A percentile compares a stretch with the other conserved stretches of the same genome.
phyloP scores from a whole-genome alignment of 1,284 basidiomycete species.

The Somion occarium region DNA sequence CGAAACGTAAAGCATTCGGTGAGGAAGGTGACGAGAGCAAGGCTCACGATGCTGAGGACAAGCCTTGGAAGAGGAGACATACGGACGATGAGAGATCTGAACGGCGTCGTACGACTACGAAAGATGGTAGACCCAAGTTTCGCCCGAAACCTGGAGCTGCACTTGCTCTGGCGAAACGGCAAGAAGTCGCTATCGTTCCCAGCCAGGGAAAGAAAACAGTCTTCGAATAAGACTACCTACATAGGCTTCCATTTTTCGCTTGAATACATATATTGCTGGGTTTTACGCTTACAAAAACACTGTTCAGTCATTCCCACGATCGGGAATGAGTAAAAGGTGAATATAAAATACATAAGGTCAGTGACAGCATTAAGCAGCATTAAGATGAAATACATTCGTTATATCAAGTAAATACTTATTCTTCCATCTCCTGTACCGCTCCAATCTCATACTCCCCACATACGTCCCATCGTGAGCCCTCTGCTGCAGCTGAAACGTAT shows the following conservation, averaged over 20 bases:
- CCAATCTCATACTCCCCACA: constrained; percentile 87
- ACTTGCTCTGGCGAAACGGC: constrained; percentile 82
- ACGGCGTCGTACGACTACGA: not conserved
- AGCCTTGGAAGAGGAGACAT: constrained; percentile 9
- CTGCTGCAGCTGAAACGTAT: constrained; percentile 84
- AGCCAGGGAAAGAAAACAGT: constrained; percentile 79
- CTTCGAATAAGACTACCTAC: constrained; percentile 44
- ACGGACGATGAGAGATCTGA: constrained; percentile 4
- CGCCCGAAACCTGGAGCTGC: constrained; percentile 87
- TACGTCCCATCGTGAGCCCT: constrained; percentile 88
- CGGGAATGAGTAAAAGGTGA: too few species aligned
- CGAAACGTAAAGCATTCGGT: constrained; percentile 10
- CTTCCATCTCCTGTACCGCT: constrained; percentile 40
- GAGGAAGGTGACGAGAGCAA: constrained; percentile 12
- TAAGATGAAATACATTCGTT: not conserved
- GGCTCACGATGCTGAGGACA: constrained; percentile 8
- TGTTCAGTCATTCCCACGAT: too few species aligned
- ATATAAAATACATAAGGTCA: too few species aligned
- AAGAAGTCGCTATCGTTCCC: constrained; percentile 81
- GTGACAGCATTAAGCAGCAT: too few species aligned
- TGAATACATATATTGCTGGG: too few species aligned
- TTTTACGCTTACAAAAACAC: too few species aligned
- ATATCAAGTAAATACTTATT: not conserved
- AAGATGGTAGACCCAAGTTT: constrained; percentile 12
- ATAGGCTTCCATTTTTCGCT: not conserved